These are phyloP conservation scores for Monascus purpureus DNA, from an alignment of 495 filamentous ascomycete species.

Conservation along the genomic window DNA sequence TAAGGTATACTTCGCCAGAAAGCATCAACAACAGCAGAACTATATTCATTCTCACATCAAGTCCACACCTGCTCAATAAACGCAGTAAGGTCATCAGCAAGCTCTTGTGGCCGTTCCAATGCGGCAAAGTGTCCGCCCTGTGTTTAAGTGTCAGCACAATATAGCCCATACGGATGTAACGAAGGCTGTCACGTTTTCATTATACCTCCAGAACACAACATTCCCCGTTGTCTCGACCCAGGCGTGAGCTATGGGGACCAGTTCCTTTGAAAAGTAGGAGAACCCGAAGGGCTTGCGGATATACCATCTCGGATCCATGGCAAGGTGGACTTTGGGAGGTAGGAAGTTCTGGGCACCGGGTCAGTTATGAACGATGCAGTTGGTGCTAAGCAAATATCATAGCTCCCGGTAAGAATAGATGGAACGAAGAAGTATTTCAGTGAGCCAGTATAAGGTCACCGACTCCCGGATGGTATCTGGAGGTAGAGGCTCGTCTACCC, in stretches of 20 bases:
- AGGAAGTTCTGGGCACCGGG: conserved; percentile 8
- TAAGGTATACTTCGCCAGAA: no score
- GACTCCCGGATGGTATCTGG: conserved; percentile 41
- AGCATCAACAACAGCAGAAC: no score
- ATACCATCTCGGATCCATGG: conserved; percentile 18
- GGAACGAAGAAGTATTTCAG: conserved; percentile 38
- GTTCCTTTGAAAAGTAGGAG: conserved; percentile 40
- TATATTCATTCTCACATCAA: no score
- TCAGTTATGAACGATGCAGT: conserved; percentile 8
- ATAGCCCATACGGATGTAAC: no score
- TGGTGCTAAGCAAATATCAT: conserved; percentile 1
- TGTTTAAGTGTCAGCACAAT: no score
- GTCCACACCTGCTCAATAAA: no score
- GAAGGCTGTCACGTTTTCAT: conserved; percentile 32
- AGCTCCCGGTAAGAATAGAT: conserved; percentile 44
- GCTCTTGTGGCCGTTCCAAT: no score
- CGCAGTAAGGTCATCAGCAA: no score
- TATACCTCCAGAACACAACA: conserved; percentile 32
- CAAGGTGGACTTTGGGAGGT: conserved; percentile 4
- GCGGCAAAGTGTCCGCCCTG: no score
- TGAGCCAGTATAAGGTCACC: conserved; percentile 54
- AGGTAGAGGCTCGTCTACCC: conserved; percentile 40
- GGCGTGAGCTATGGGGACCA: conserved; percentile 31
- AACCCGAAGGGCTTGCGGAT: conserved; percentile 46
- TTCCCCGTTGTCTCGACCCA: conserved; percentile 38